Evolutionary conservation across 2,329 filamentous ascomycete genomes (phyloP).

Genomic region (Fusarium acutatum): DNA sequence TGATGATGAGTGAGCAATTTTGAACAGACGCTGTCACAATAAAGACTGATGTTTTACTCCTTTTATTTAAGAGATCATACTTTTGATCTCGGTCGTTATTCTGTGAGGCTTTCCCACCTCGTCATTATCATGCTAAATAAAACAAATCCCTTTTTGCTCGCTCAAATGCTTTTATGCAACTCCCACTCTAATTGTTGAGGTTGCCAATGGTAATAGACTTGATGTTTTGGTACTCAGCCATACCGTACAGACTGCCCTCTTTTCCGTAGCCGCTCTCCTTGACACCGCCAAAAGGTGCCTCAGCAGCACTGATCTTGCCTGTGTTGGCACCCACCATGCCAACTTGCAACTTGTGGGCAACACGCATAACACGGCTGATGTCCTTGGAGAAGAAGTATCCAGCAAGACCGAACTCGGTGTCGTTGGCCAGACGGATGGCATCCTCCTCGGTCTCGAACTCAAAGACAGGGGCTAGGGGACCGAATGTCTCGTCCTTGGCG

Average conservation of each 20-base stretch:
- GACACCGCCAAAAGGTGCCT: slow-evolving; percentile 48
- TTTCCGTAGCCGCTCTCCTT: slow-evolving; percentile 50
- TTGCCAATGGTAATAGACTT: slow-evolving; percentile 52
- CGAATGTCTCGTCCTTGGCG: slow-evolving; percentile 46
- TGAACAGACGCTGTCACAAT: neutral
- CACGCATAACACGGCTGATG: slow-evolving; percentile 51
- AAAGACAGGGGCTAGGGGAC: slow-evolving; percentile 42
- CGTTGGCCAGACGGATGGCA: slow-evolving; percentile 49
- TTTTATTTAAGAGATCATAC: slow-evolving; percentile 3
- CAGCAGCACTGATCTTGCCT: slow-evolving; percentile 46
- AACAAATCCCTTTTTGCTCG: slow-evolving; percentile 22
- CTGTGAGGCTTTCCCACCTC: slow-evolving; percentile 22
- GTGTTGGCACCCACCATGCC: slow-evolving; percentile 70
- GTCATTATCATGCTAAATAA: slow-evolving; percentile 41
- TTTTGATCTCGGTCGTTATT: slow-evolving; percentile 9
- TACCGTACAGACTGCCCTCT: slow-evolving; percentile 55
- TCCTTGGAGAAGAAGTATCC: slow-evolving; percentile 48
- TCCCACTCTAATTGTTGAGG: slow-evolving; percentile 31
- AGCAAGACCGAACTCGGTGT: slow-evolving; percentile 50
- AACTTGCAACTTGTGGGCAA: slow-evolving; percentile 65
- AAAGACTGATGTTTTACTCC: slow-evolving; percentile 2
- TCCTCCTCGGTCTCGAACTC: slow-evolving; percentile 51
- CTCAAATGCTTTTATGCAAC: neutral
- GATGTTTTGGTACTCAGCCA: slow-evolving; percentile 57
- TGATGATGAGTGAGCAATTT: no score